Base-by-base conservation (phyloP, 202 grass and related monocot genomes). In the Eragrostis tef region DNA sequence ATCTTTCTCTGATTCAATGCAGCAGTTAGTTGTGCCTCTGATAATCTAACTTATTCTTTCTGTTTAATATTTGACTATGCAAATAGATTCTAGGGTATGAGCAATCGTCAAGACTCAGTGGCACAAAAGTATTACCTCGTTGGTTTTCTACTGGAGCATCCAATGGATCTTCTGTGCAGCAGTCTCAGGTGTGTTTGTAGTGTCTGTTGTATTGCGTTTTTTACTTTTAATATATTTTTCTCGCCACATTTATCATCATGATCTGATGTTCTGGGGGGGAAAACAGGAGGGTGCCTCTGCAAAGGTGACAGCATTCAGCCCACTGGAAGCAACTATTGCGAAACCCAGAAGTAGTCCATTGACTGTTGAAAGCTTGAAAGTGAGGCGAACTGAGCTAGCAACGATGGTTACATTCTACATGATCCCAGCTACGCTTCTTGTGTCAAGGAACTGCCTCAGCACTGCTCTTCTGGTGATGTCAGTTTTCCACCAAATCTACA, bases 401-500 rank as follows among this genome's bases (percentile, higher is more conserved):
- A 87, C 84, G 43, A 76, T 64, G 36, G 25, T 79, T 48, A 87
- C 88, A 2, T 98, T 86, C 77, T 86, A 84, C 39, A 75, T 98
- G 58, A 93, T 94, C 69, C 89, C 92, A 0, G 39, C 63, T 19
- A 63, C 89, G 56, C 88, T 98, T 82, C 79, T 93, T 0, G 11
- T 79, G 61, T 98, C 92, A 41, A 98, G 74, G 80, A 88, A 90
- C 54, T 80, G 70, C 64, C 11, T 90, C 42, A 81, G 78, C 19
- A 94, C 92, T 9, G 92, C 88, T 60, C 44, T 93, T 14, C 47
- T 92, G 20, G 83, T 93, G 16, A 56, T 90, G 39, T 88, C 88
- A 39, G 85, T 92, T 36, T 98, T 91, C 88, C 89, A 91, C 83
- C 95, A 98, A 83, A 52, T 94, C 19, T 94, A 94, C 77, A 93